Evolutionary conservation across 208 protist genomes (phyloP), one percentile per base, ranked within the genome.

Genomic region (Wallacemonas sp.): DNA sequence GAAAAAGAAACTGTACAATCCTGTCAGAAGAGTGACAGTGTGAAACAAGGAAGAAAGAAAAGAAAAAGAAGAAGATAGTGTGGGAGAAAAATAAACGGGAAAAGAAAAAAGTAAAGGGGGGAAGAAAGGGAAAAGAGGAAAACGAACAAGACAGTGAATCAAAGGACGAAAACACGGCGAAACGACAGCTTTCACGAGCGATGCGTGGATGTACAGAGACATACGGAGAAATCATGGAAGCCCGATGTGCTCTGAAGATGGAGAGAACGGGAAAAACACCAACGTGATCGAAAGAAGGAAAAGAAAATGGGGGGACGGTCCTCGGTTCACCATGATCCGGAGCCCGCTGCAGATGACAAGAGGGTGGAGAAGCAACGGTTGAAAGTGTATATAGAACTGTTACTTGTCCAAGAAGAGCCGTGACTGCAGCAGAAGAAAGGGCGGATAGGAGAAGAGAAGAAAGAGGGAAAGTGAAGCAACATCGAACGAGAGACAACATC

Each of bases 61-160:
- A 39, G n/a, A 39, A 56, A 27, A 68, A 55, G 26, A 68, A 69
- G 17, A 1, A 39, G 6, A 12, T 49, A 32, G 24, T 17, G 44
- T 29, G 41, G 32, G 21, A 9, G 54, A 44, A 65, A 47, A 49
- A 36, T 32, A 33, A 47, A 54, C 27, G 4, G 26, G 48, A 63
- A 23, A 63, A 63, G 24, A 30, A 30, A 63, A 49, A 63, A 49
- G 32, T 17, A 29, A n/a, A 61, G 24, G 30, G 30, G 26, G 34
- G 33, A 49, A 9, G 24, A 74, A 61, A 68, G 5, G 33, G 12
- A 58, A 62, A 54, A 70, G 34, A 47, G 2, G n/a, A 48, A 58
- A 16, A 55, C 14, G 9, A 41, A 41, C 6, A 56, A 56, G n/a
- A 27, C 4, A 11, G 27, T 56, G 48, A 23, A 36, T 33, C 6